Conservation (phyloP, 75 land plant genomes). For the Cunninghamia lanceolata region DNA sequence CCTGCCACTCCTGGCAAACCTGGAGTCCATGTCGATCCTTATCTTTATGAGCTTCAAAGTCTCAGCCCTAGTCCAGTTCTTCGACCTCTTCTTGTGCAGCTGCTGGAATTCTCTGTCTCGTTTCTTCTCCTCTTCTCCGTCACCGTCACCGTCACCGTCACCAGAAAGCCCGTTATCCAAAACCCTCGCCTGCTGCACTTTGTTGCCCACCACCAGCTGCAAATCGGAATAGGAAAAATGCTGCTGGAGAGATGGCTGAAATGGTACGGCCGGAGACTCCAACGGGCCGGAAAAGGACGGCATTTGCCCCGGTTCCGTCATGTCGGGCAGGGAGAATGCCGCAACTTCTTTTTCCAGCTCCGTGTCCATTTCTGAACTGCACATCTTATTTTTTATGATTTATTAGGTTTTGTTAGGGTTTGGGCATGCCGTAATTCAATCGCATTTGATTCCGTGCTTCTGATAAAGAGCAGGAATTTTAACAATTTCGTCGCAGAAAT, state of each 20-base stretch:
- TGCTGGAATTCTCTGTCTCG: slow-evolving; percentile 11
- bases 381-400: background rate
- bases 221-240: background rate
- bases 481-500: background rate
- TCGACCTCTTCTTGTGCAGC: slow-evolving; percentile 37
- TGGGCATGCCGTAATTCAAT: background rate
- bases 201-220: background rate
- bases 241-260: background rate
- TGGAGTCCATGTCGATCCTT: slow-evolving; percentile 19
- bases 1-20: slow-evolving; percentile 34
- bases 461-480: background rate
- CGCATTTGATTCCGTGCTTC: background rate
- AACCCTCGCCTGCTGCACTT: slow-evolving; percentile 1
- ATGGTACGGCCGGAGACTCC: background rate
- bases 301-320: background rate
- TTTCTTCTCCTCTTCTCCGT: slow-evolving; percentile 24
- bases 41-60: slow-evolving; percentile 32
- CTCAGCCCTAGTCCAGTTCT: slow-evolving; percentile 41
- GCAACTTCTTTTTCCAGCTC: background rate
- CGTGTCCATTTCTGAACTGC: background rate
- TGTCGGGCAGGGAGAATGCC: background rate
- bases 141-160: slow-evolving; percentile 16
- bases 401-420: background rate
- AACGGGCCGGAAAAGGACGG: background rate
- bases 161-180: slow-evolving; percentile 13